Conservation (phyloP, 2,329 filamentous ascomycete genomes). For the Aspergillus sp. region DNA sequence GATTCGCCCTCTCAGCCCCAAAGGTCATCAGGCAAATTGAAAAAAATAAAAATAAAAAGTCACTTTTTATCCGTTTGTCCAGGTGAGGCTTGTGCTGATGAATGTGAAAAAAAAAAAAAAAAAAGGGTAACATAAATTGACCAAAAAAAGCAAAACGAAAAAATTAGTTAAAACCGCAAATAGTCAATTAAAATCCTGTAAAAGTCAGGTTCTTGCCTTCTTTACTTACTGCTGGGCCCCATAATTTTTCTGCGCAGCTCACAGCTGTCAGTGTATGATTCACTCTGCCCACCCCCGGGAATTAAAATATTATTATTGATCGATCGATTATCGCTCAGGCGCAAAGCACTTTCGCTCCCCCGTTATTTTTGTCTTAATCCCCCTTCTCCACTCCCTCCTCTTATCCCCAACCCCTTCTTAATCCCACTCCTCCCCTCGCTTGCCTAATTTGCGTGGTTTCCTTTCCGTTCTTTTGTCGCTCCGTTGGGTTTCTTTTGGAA, state of each 20-base stretch:
- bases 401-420: constrained; percentile 26
- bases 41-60: constrained; percentile 5
- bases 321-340: constrained; percentile 12
- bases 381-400: constrained; percentile 24
- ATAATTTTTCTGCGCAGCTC: constrained; percentile 1
- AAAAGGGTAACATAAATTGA: background rate
- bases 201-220: background rate
- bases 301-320: constrained; percentile 9
- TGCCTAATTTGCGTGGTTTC: background rate
- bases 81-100: background rate
- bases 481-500: constrained; percentile 1
- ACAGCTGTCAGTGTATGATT: constrained; percentile 6
- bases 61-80: constrained; percentile 12
- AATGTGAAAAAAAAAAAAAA: background rate
- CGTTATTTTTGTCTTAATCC: constrained; percentile 23
- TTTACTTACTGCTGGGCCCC: background rate
- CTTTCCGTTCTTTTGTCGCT: constrained; percentile 11
- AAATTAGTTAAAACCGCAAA: too few relatives aligned
- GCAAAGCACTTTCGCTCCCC: constrained; percentile 11
- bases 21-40: background rate
- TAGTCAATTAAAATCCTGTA: background rate
- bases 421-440: constrained; percentile 13
- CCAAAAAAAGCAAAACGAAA: background rate
- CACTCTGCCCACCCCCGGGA: constrained; percentile 1
- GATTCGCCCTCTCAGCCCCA: background rate